Evolutionary conservation across 2,329 filamentous ascomycete genomes (phyloP).

Genomic region (Amauroascus verrucosus): DNA sequence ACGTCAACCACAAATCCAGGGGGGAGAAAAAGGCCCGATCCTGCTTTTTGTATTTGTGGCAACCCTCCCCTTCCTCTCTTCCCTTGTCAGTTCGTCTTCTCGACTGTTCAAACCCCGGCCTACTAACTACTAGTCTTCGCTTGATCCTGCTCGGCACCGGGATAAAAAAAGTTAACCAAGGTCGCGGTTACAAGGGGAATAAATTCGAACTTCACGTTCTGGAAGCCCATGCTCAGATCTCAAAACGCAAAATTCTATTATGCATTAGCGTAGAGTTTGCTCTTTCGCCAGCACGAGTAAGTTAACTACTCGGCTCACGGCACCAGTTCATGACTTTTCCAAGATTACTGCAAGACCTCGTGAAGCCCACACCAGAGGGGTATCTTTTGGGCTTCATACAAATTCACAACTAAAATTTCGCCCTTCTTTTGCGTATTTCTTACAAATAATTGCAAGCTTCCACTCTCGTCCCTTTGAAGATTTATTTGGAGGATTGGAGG

Average conservation of each 20-base stretch:
- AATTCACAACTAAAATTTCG: too few species aligned
- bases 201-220: not conserved
- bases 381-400: too few species aligned
- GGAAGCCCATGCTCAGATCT: not conserved
- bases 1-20: conserved; percentile 1
- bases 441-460: too few species aligned
- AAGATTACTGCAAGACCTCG: too few species aligned
- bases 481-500: too few species aligned
- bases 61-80: too few species aligned
- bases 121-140: not conserved
- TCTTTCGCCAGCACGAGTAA: not conserved
- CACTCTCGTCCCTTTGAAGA: too few species aligned
- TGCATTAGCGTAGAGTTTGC: conserved; percentile 5
- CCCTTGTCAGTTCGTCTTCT: too few species aligned
- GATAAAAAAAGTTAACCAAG: not conserved
- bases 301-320: not conserved
- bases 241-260: not conserved
- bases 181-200: not conserved
- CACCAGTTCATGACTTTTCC: not conserved
- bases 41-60: too few species aligned
- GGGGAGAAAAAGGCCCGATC: not conserved
- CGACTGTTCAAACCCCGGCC: too few species aligned
- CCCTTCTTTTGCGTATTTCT: too few species aligned
- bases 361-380: too few species aligned
- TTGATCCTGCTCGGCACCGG: not conserved